phyloP scores from a whole-genome alignment of 805 yeast species.

The Lipomyces mesembrius region DNA sequence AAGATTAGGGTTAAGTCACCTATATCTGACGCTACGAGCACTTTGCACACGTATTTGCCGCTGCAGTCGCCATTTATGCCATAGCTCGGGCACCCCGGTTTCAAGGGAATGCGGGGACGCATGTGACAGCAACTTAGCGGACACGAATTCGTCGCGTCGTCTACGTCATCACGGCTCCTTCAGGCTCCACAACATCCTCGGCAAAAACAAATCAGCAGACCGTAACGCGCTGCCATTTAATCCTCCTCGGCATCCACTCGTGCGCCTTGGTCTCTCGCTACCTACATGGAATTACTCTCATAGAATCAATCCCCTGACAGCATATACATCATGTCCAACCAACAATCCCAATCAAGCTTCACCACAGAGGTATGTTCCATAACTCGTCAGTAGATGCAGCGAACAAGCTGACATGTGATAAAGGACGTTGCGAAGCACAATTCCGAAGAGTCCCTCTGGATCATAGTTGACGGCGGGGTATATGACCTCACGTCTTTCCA shows the following conservation, averaged over 20 bases:
- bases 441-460: slow-evolving; percentile 80
- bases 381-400: not conserved
- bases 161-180: slow-evolving; percentile 2
- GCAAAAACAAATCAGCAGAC: slow-evolving; percentile 1
- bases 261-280: not conserved
- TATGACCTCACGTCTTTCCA: slow-evolving; percentile 74
- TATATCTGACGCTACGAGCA: not conserved
- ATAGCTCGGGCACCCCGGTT: not conserved
- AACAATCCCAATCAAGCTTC: slow-evolving; percentile 22
- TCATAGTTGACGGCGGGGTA: slow-evolving; percentile 74
- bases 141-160: not conserved
- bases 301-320: not conserved
- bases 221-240: not conserved
- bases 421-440: slow-evolving; percentile 72
- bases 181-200: slow-evolving; percentile 2
- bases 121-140: not conserved
- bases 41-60: not conserved
- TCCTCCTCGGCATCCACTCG: not conserved
- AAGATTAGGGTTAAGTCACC: not conserved
- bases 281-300: not conserved
- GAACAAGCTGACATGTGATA: slow-evolving; percentile 12
- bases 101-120: slow-evolving; percentile 1
- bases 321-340: slow-evolving; percentile 20
- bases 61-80: not conserved
- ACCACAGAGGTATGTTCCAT: slow-evolving; percentile 20